Base-by-base conservation (phyloP, 768 basidiomycete genomes). In the Scleroderma bovista region DNA sequence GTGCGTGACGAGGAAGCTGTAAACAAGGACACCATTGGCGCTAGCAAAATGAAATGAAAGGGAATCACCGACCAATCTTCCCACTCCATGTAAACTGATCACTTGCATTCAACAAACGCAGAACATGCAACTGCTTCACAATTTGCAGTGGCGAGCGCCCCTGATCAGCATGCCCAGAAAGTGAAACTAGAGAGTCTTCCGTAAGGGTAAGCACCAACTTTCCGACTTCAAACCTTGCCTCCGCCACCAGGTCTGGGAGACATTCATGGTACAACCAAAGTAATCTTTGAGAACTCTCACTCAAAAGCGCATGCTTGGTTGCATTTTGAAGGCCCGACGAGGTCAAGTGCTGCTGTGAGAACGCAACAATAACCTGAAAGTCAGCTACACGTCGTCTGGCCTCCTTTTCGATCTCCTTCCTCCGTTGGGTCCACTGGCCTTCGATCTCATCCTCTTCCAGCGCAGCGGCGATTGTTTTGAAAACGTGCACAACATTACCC, bases 231-330 rank as follows among this genome's bases (percentile, higher is more conserved):
- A 94, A 97, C 44, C 83, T 75, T 23, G 82, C 81, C 63, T 93
- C 92, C 0, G 81, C 79, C 3, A 88, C 84, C 1, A 91, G 68
- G 1, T 76, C 71, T 0, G 92, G 89, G 24, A 94, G 65, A 51
- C 81, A 83, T 20, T 75, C 75, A 57, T 95, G 89, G 62, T 96
- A 98, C 44, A 94, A 73, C 79, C 86, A 88, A 52, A 96, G 69
- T 37, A 98, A 65, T 23, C 93, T 68, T 56, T 93, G 81, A 1
- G 93, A 82, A 44, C 79, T 77, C 69, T 97, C 94, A 0, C 84
- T 78, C 24, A 96, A 69, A 53, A 98, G 65, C 1, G 81, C 80
- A 0, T 66, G 68, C 63, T 72, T 79, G 48, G 69, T 73, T n/a
- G 64, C 55, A 36, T 69, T 69, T 29, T 60, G 15, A 22, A 57